phyloP scores from a whole-genome alignment of 2,329 filamentous ascomycete genomes.

The Venturia asperata region DNA sequence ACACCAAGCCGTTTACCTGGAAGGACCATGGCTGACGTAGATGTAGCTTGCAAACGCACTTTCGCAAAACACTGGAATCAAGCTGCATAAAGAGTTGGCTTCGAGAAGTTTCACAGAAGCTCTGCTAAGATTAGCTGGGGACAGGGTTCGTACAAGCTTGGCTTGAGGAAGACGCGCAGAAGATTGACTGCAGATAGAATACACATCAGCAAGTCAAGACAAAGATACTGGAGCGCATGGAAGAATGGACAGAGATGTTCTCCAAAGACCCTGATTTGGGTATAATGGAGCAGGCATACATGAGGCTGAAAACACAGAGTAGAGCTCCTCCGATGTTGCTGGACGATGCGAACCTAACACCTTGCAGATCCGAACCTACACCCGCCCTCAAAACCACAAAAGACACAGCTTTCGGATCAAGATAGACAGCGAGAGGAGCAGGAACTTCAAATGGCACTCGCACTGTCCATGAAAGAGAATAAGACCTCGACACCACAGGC shows the following conservation, averaged over 20 bases:
- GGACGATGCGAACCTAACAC: constrained; percentile 28
- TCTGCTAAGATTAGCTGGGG: constrained; percentile 79
- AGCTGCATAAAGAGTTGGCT: constrained; percentile 82
- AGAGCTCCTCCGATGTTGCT: constrained; percentile 19
- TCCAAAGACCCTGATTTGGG: constrained; percentile 80
- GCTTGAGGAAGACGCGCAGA: constrained; percentile 23
- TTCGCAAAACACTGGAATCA: constrained; percentile 81
- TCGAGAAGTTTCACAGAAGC: constrained; percentile 93
- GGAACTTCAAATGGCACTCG: constrained; percentile 91
- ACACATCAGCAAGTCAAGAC: constrained; percentile 94
- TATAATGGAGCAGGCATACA: constrained; percentile 95
- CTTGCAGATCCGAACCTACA: constrained; percentile 75
- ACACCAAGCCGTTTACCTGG: constrained; percentile 33
- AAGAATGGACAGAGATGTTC: constrained; percentile 95
- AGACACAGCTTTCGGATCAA: constrained; percentile 80
- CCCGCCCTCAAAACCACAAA: constrained; percentile 85
- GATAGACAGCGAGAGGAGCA: constrained; percentile 96
- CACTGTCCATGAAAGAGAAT: constrained; percentile 87
- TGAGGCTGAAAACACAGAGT: constrained; percentile 70
- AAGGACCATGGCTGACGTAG: constrained; percentile 28
- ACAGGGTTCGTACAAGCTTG: constrained; percentile 46
- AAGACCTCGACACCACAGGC: constrained; percentile 32
- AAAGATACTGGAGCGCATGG: constrained; percentile 95
- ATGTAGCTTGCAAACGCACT: constrained; percentile 71
- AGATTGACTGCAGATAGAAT: constrained; percentile 45